Evolutionary conservation across 148 eudicot species (phyloP).

Genomic region (Spergularia marina): DNA sequence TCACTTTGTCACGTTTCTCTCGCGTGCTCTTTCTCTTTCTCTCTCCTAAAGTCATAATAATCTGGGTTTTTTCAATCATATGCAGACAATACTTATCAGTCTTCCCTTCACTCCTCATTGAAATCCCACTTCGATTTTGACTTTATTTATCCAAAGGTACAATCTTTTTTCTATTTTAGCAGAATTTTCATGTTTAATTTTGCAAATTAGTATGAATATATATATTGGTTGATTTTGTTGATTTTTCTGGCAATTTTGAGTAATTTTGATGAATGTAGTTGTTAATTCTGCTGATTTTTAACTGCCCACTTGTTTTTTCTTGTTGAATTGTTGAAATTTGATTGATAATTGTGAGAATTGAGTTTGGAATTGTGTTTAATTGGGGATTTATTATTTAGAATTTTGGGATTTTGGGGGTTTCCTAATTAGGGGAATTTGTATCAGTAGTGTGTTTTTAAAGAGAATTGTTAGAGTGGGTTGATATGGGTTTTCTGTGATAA

Average conservation of each 20-base stretch:
- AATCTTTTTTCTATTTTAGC: slow-evolving; percentile 1
- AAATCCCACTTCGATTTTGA: not conserved
- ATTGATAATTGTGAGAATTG: not conserved
- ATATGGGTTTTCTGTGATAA: not conserved
- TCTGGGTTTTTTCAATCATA: not conserved
- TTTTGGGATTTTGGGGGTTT: slow-evolving; percentile 12
- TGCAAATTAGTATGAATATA: not conserved
- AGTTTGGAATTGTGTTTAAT: slow-evolving; percentile 7
- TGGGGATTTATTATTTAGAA: slow-evolving; percentile 1
- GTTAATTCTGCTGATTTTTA: slow-evolving; percentile 10
- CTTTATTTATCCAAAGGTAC: slow-evolving; percentile 20
- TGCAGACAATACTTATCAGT: slow-evolving; percentile 6
- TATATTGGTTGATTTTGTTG: not conserved
- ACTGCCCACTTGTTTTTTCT: slow-evolving; percentile 3
- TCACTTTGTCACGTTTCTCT: not conserved
- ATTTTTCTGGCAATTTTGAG: not conserved
- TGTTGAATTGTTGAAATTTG: not conserved
- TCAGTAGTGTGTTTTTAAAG: slow-evolving; percentile 1
- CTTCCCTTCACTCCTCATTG: slow-evolving; percentile 6
- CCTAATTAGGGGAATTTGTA: not conserved
- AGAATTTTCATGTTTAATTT: not conserved
- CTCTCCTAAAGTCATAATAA: slow-evolving; percentile 3
- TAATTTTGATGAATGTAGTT: not conserved
- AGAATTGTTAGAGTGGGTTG: not conserved
- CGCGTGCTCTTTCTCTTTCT: not conserved